Conservation (phyloP, 768 basidiomycete species). For the Russula sp. region DNA sequence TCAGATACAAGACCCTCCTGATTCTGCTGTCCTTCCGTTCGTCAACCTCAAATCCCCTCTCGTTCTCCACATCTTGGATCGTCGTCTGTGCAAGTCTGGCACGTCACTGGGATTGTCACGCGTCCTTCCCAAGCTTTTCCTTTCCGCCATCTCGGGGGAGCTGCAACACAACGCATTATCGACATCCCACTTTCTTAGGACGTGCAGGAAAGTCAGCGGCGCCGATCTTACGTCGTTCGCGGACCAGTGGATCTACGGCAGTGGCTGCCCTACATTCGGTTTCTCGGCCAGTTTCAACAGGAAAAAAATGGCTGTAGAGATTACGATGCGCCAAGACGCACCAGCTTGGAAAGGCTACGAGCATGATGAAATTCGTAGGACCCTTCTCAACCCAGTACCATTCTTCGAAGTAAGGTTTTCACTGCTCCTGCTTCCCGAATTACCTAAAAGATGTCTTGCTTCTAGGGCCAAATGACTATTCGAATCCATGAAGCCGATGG, state of each 20-base stretch:
- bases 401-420: slow-evolving; percentile 75
- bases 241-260: slow-evolving; percentile 99
- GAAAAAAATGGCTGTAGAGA: slow-evolving; percentile 98
- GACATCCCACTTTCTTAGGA: slow-evolving; percentile 86
- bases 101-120: slow-evolving; percentile 93
- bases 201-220: slow-evolving; percentile 90
- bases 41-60: slow-evolving; percentile 94
- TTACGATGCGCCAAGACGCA: slow-evolving; percentile 86
- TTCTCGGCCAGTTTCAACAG: slow-evolving; percentile 92
- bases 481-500: slow-evolving; percentile 99
- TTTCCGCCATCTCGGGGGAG: slow-evolving; percentile 91
- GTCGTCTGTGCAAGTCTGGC: slow-evolving; percentile 89
- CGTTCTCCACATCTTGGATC: slow-evolving; percentile 94
- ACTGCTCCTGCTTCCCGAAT: neutral
- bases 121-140: slow-evolving; percentile 90
- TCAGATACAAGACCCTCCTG: slow-evolving; percentile 78
- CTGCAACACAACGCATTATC: slow-evolving; percentile 80
- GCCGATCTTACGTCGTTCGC: slow-evolving; percentile 87
- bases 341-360: slow-evolving; percentile 69
- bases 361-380: slow-evolving; percentile 63
- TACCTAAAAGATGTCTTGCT: slow-evolving; percentile 1
- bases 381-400: slow-evolving; percentile 72
- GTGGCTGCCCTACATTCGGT: slow-evolving; percentile 88
- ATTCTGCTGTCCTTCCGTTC: slow-evolving; percentile 74
- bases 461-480: slow-evolving; percentile 93